These are phyloP conservation scores for Coemansia sp. DNA, from an alignment of 192 early-diverging fungal species.

Conservation along the genomic window DNA sequence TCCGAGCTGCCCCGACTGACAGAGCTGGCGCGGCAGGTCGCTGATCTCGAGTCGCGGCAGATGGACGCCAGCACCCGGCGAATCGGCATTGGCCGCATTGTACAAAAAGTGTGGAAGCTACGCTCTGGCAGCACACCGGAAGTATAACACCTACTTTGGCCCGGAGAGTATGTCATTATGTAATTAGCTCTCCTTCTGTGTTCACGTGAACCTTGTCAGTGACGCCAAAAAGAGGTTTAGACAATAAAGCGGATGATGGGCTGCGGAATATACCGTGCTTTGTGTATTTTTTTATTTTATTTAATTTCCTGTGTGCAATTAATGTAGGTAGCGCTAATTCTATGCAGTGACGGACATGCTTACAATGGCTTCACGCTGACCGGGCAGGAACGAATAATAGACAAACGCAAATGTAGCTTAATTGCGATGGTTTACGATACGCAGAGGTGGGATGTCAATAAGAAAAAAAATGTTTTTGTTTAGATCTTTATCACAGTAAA, in stretches of 20 bases:
- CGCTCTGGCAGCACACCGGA: background rate
- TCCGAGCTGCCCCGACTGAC: constrained; percentile 23
- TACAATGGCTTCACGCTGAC: background rate
- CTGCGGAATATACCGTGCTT: background rate
- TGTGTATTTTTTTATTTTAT: background rate
- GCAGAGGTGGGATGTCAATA: too few species aligned
- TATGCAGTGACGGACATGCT: background rate
- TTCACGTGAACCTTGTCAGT: background rate
- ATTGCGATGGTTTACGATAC: constrained; percentile 37
- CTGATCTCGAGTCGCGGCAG: constrained; percentile 25
- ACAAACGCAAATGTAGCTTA: constrained; percentile 23
- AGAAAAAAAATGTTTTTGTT: background rate
- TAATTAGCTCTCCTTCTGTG: background rate
- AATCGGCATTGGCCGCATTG: constrained; percentile 42
- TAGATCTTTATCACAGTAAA: background rate
- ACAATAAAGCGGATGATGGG: background rate
- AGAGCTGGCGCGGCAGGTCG: constrained; percentile 24
- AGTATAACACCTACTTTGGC: background rate
- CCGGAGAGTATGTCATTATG: background rate
- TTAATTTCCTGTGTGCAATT: constrained; percentile 1
- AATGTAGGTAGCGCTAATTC: background rate
- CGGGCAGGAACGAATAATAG: constrained; percentile 14
- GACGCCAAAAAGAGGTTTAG: background rate
- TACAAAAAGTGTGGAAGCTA: constrained; percentile 46
- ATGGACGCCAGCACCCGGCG: constrained; percentile 9